Base-by-base conservation (phyloP, 73 alveolate genomes). In the Paramecium biaurelia region DNA sequence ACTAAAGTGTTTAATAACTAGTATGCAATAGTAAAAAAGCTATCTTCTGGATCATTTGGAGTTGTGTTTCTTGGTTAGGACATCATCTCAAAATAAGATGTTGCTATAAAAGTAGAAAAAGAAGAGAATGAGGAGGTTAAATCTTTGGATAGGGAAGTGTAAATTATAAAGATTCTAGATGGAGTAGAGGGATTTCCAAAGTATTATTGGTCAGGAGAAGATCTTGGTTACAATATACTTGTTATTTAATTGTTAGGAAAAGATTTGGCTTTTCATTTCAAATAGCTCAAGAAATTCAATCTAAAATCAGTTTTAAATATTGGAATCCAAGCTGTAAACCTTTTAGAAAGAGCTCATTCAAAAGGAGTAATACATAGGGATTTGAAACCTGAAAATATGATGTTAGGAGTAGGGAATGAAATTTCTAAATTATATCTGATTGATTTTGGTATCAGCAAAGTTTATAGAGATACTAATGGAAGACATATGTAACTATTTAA, bases 21-120 rank as follows among this genome's bases (percentile, higher is more conserved):
- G 76, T 92, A 70, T 56, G 23, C 23, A 11, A 35, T 92, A 20
- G 89, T 58, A 0, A 85, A 95, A 76, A 92, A 95, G 68, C 93
- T 97, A n/a, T 98, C 99, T 20, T 96, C 96, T 35, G 99, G 99
- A 35, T 94, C 99, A 24, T 97, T 94, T 95, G 99, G 99, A 37
- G 97, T 95, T 15, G 98, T 97, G 49, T 96, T 88, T 93, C 86
- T 93, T 57, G 94, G 94, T 14, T 41, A 41, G 57, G 94, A 89
- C 38, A 32, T 43, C n/a, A 8, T 57, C 23, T 70, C 94, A 1
- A 70, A 89, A 37, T 76, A 89, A 70, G 85, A 70, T 11, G 94
- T 89, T 9, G 94, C 94, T 15, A 89, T 89, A 9, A 89, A 89
- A 45, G 70, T 89, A 11, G 94, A 89, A 45, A 89, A 89, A 41